These are phyloP conservation scores for Tremellales sp. DNA, from an alignment of 1,284 basidiomycete genomes.

Conservation along the genomic window DNA sequence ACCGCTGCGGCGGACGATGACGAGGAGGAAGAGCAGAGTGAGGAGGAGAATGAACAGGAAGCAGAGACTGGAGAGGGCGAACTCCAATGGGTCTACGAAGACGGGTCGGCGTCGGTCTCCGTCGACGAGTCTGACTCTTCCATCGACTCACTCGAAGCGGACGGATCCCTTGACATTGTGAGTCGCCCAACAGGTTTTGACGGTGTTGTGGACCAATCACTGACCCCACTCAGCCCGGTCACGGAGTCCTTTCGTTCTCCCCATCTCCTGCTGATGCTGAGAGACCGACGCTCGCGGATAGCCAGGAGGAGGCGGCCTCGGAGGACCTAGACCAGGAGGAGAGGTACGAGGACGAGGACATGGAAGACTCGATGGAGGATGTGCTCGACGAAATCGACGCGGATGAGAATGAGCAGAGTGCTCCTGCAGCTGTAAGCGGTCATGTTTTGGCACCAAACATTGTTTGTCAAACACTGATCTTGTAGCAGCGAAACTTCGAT, in stretches of 20 bases:
- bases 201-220: neutral
- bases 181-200: conserved; percentile 6
- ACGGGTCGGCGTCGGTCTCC: conserved; percentile 20
- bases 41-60: conserved; percentile 7
- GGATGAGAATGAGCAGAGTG: neutral
- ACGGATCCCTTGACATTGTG: conserved; percentile 34
- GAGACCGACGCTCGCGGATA: too few species aligned
- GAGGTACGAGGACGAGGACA: conserved; percentile 1
- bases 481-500: conserved; percentile 13
- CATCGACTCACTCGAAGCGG: conserved; percentile 30
- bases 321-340: conserved; percentile 6
- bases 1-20: conserved; percentile 7
- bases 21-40: conserved; percentile 7
- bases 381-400: neutral
- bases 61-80: conserved; percentile 6
- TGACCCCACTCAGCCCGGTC: conserved; percentile 21
- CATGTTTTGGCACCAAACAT: too few species aligned
- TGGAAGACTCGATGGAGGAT: conserved; percentile 7
- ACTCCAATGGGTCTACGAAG: conserved; percentile 31
- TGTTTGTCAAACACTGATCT: too few species aligned
- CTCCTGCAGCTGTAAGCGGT: too few species aligned
- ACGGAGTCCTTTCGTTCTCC: conserved; percentile 12
- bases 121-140: conserved; percentile 33
- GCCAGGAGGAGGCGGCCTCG: conserved; percentile 9
- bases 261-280: conserved; percentile 5